A percentile compares a stretch with the other conserved stretches of the same genome.
Conservation (phyloP, 2,329 filamentous ascomycete species). For the Fusarium cicatricum region DNA sequence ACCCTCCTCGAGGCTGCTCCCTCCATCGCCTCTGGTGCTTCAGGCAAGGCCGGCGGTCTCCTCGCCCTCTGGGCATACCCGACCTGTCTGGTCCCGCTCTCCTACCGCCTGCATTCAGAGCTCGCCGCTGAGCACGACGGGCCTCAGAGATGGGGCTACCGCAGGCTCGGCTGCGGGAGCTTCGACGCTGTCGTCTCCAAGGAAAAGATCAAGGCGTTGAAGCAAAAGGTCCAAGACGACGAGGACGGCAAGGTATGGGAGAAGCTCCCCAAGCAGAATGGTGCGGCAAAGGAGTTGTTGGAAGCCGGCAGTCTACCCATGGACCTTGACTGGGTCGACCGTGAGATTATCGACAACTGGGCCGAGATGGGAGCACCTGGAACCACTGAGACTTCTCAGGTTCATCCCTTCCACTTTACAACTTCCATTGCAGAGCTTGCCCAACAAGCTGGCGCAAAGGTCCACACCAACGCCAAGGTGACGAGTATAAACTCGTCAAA, state of each 20-base stretch:
- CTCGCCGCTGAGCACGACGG: constrained; percentile 87
- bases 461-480: constrained; percentile 73
- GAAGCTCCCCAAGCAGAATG: constrained; percentile 68
- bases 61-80: constrained; percentile 94
- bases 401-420: constrained; percentile 92
- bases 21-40: constrained; percentile 87
- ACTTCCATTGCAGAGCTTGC: constrained; percentile 83
- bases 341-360: constrained; percentile 72
- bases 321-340: constrained; percentile 86
- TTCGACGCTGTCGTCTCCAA: constrained; percentile 52
- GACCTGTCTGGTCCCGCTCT: constrained; percentile 81
- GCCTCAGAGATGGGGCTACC: constrained; percentile 83
- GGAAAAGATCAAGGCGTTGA: constrained; percentile 46
- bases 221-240: constrained; percentile 27
- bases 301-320: constrained; percentile 71
- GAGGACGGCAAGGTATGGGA: constrained; percentile 60
- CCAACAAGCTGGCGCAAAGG: constrained; percentile 70
- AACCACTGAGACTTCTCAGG: constrained; percentile 84
- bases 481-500: constrained; percentile 68
- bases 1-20: constrained; percentile 87
- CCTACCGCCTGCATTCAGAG: constrained; percentile 83
- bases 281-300: constrained; percentile 55
- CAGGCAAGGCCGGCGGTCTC: constrained; percentile 92
- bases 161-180: constrained; percentile 77
- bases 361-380: constrained; percentile 79